Evolutionary conservation across 2,329 filamentous ascomycete species (phyloP), one percentile per base, ranked within the genome.

Genomic region (Aspergillus tamarii): DNA sequence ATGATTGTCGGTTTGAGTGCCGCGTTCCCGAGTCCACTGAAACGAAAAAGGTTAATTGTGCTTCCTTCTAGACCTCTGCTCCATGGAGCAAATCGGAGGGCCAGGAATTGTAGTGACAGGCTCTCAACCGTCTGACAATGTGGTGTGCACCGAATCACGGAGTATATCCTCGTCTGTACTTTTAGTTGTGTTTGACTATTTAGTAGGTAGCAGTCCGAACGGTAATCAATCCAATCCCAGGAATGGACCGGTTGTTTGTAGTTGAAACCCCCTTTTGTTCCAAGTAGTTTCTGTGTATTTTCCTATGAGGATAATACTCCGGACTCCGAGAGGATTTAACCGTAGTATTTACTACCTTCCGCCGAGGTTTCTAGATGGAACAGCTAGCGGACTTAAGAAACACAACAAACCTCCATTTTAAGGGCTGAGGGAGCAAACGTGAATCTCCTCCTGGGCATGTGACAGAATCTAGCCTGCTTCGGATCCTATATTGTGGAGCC

Each of bases 61-160:
- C 52, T 39, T 39, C 32, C 32, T 55, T 55, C 52, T 26, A 55
- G 52, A 26, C 52, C 34, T 39, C 11, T 26, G 10, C 2, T 55
- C 30, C 28, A 23, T 48, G 36, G 32, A 65, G 57, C 63, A 63
- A 65, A 65, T 65, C 63, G 64, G 61, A 64, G 28, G 28, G 9
- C 26, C 34, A 55, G 57, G 61, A 61, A 57, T 30, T 55, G 50
- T 28, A 54, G 28, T 21, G 36, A 63, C 36, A 30, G 46, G 41
- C 57, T 57, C 26, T 59, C 32, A 43, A 46, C 59, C 39, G 32
- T 43, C 45, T 52, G 28, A 39, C 26, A 45, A 23, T 48, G n/a
- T 54, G 54, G 23, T 48, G 32, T 54, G 32, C 52, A 54, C 30
- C 52, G 9, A n/a, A 16, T 39, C 52, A 39, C 52, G 52, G 52